Evolutionary conservation across 345 rosid species (phyloP), one percentile per base, ranked within the genome.

Genomic region (Eucalyptus marginata): DNA sequence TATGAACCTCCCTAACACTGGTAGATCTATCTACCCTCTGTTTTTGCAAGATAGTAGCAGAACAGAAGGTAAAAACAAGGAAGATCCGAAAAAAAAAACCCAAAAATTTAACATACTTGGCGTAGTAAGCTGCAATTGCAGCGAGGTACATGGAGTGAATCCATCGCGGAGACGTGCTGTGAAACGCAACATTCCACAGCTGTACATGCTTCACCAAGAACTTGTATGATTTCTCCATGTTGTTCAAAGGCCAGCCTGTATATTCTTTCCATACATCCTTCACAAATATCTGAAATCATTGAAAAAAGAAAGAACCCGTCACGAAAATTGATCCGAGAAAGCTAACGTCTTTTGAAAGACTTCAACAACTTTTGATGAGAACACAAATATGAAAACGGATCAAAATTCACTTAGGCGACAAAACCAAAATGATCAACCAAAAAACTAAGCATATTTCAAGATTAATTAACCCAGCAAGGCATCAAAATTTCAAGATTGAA

Each of bases 211-310:
- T 98, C 90, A 97, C 97, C 99, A 98, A 96, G 92, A 98, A 98
- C 90, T 98, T 98, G 93, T 98, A 97, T 81, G 96, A 95, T 86
- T 95, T 92, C 90, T 98, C 99, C 99, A 98, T 95, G 86, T 95
- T 94, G 87, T 98, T 98, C 92, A 98, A 88, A 62, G 99, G 99
- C 99, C 99, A 98, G 3, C 99, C 99, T 31, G 99, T 97, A 91
- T 95, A 95, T 89, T 98, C 99, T 90, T 98, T 97, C 97, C 99
- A 97, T 8, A 98, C 99, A 94, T 98, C 99, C 92, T 97, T 98
- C 86, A 98, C 98, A 88, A 92, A 90, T 90, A 97, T 88, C 99
- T 98, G 94, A 29, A n/a, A 86, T 86, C 87, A 36, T 51, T 52
- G 8, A 51, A 17, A 36, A 40, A 51, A 86, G 49, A 86, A 54